Conservation (phyloP, 495 filamentous ascomycete genomes). For the Lindgomyces ingoldianus region DNA sequence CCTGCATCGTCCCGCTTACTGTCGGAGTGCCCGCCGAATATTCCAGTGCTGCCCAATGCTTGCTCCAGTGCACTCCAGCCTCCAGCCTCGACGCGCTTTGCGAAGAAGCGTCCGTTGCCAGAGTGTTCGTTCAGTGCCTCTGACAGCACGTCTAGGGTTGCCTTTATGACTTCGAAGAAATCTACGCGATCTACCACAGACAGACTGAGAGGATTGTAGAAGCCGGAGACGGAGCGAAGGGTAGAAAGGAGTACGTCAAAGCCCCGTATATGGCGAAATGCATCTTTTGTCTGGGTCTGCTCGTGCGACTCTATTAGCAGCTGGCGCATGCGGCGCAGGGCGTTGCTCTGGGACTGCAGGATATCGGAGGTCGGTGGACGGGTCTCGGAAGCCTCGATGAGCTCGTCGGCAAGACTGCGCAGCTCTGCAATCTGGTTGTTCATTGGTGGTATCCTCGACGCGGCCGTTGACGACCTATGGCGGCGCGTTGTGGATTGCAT, state of each 20-base stretch:
- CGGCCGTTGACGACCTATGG: slow-evolving; percentile 38
- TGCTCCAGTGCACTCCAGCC: slow-evolving; percentile 78
- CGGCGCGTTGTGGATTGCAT: slow-evolving; percentile 31
- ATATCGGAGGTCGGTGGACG: slow-evolving; percentile 21
- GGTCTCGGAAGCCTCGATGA: slow-evolving; percentile 23
- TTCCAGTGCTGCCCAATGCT: slow-evolving; percentile 60
- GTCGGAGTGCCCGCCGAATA: slow-evolving; percentile 50
- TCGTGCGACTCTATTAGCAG: slow-evolving; percentile 56
- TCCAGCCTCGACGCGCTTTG: slow-evolving; percentile 67
- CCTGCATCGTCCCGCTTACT: slow-evolving; percentile 56
- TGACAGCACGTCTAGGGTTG: slow-evolving; percentile 68
- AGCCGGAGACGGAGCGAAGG: slow-evolving; percentile 66
- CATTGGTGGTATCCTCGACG: slow-evolving; percentile 33
- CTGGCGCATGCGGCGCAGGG: slow-evolving; percentile 53
- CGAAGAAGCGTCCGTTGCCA: slow-evolving; percentile 86
- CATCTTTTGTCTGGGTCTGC: slow-evolving; percentile 62
- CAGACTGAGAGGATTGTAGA: slow-evolving; percentile 65
- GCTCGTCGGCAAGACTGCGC: slow-evolving; percentile 34
- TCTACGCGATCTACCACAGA: slow-evolving; percentile 60
- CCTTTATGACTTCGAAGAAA: slow-evolving; percentile 70
- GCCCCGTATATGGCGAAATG: slow-evolving; percentile 78
- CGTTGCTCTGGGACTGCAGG: slow-evolving; percentile 38
- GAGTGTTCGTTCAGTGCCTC: slow-evolving; percentile 76
- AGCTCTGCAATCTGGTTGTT: slow-evolving; percentile 38
- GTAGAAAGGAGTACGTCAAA: slow-evolving; percentile 74